A percentile compares a stretch with the other conserved stretches of the same genome.
Evolutionary conservation across 495 filamentous ascomycete species (phyloP).

Genomic region (Daldinia loculata): DNA sequence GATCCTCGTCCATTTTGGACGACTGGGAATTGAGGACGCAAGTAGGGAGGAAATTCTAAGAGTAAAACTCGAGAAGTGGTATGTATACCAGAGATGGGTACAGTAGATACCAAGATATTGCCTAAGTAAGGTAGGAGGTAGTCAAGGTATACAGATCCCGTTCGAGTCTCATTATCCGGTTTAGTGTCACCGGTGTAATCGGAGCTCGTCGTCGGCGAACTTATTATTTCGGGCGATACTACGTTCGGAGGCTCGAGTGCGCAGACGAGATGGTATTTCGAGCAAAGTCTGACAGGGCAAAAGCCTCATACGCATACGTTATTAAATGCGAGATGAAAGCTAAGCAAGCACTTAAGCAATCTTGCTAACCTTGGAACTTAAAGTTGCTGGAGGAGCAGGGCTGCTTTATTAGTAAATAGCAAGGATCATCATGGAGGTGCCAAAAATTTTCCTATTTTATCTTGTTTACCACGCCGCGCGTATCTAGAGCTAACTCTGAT

Average conservation of each 20-base stretch:
- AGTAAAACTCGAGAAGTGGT: background rate
- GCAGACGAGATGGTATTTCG: background rate
- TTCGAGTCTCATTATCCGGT: background rate
- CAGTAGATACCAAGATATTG: background rate
- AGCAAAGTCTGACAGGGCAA: background rate
- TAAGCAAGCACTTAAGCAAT: background rate
- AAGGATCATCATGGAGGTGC: conserved; percentile 17
- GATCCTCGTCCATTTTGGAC: conserved; percentile 57
- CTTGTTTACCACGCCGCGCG: conserved; percentile 9
- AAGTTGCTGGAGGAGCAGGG: conserved; percentile 1
- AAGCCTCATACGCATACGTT: background rate
- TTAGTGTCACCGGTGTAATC: background rate
- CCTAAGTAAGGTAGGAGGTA: background rate
- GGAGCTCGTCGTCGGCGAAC: background rate
- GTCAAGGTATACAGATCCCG: background rate
- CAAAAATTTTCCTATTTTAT: conserved; percentile 1
- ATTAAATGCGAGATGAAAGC: background rate
- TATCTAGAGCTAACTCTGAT: conserved; percentile 6
- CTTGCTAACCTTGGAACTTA: background rate
- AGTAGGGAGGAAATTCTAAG: background rate
- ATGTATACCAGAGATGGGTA: background rate
- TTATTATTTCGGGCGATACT: background rate
- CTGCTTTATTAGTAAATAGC: conserved; percentile 3
- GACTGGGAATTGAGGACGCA: background rate
- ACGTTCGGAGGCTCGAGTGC: background rate